phyloP scores from a whole-genome alignment of 306 rosid genomes.

The barrel medic (Medicago truncatula) region MtrunA17r5.0-ANR NC_053048.1:37455501-37456000 shows the following conservation, averaged over 20 bases:
- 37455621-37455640: slow-evolving; percentile 27
- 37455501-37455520: slow-evolving; percentile 88
- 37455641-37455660: slow-evolving; percentile 62
- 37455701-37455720: slow-evolving; percentile 77
- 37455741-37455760: slow-evolving; percentile 90
- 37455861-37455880: slow-evolving; percentile 25
- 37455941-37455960: slow-evolving; percentile 77
- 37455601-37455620: not conserved
- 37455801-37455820: slow-evolving; percentile 45
- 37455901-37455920: slow-evolving; percentile 92
- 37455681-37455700: slow-evolving; percentile 82
- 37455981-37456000: slow-evolving; percentile 83
- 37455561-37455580: slow-evolving; percentile 52
- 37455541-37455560: slow-evolving; percentile 71
- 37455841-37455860: slow-evolving; percentile 17
- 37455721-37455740: slow-evolving; percentile 94
- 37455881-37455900: slow-evolving; percentile 84
- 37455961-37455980: slow-evolving; percentile 88
- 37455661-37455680: slow-evolving; percentile 90
- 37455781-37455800: slow-evolving; percentile 86
- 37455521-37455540: slow-evolving; percentile 83
- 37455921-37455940: slow-evolving; percentile 87
- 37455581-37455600: slow-evolving; percentile 7
- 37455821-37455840: slow-evolving; percentile 39
- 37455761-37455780: slow-evolving; percentile 86